Conservation (phyloP, 2,329 filamentous ascomycete species). For the Xylariales sp. region DNA sequence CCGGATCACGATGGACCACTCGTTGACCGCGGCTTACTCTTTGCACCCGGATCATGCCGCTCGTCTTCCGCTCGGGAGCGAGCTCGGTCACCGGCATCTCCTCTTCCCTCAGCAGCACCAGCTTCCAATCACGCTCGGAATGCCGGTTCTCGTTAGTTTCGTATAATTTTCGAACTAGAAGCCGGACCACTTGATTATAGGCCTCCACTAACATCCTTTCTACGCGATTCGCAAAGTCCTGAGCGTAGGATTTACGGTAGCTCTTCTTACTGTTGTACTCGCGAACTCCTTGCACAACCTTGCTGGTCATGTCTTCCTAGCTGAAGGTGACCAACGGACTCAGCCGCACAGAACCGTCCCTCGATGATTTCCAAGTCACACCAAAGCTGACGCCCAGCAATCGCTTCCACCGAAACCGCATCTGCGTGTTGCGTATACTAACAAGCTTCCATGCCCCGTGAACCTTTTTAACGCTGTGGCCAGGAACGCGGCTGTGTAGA, state of each 20-base stretch:
- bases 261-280: background rate
- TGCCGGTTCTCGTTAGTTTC: background rate
- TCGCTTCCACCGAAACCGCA: background rate
- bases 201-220: background rate
- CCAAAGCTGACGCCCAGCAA: background rate
- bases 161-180: background rate
- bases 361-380: background rate
- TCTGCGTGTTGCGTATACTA: background rate
- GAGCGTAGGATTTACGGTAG: background rate
- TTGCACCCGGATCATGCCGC: conserved; percentile 13
- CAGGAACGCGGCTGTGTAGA: background rate
- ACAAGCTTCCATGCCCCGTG: background rate
- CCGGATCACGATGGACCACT: conserved; percentile 15
- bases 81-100: conserved; percentile 12
- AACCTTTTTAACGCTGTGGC: background rate
- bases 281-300: background rate
- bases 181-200: background rate
- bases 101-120: background rate
- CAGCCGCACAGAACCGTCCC: background rate
- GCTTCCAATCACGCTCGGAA: background rate
- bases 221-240: background rate
- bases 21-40: conserved; percentile 5
- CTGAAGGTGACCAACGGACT: background rate
- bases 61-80: conserved; percentile 17
- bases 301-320: background rate